Conservation (phyloP, 164 flowering plant species). For the Aristolochia contorta region DNA sequence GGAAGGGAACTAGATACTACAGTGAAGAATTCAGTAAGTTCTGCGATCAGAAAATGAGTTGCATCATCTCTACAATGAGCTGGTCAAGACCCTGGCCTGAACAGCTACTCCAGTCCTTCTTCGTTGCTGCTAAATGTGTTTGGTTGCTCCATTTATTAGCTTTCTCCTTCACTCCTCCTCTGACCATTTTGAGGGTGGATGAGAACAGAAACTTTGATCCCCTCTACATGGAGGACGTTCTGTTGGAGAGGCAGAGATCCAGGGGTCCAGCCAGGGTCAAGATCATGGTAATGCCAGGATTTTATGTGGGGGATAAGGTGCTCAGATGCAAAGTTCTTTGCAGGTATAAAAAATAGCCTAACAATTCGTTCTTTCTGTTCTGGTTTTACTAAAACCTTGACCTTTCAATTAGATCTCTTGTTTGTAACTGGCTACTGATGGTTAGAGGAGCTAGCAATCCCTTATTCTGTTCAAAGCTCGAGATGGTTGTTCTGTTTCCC, state of each 20-base stretch:
- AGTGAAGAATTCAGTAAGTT: constrained; percentile 90
- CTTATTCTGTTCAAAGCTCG: too few species aligned
- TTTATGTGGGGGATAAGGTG: constrained; percentile 70
- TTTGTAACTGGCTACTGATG: too few species aligned
- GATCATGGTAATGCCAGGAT: constrained; percentile 94
- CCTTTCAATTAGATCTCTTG: too few species aligned
- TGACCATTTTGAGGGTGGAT: constrained; percentile 66
- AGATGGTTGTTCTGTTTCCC: too few species aligned
- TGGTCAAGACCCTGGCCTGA: constrained; percentile 94
- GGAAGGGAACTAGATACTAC: constrained; percentile 85
- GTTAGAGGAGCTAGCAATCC: too few species aligned
- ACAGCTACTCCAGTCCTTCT: constrained; percentile 81
- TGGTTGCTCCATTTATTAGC: constrained; percentile 94
- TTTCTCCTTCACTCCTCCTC: constrained; percentile 66
- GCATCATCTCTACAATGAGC: constrained; percentile 49
- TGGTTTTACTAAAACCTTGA: too few species aligned
- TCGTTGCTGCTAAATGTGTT: constrained; percentile 81
- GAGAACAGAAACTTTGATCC: constrained; percentile 68
- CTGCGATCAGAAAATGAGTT: constrained; percentile 91
- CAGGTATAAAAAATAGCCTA: constrained; percentile 46
- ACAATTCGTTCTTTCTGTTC: neutral
- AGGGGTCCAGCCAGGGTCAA: constrained; percentile 50
- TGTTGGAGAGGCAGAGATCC: constrained; percentile 40
- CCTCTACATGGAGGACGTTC: constrained; percentile 74
- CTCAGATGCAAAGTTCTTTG: constrained; percentile 79